phyloP scores from a whole-genome alignment of 305 asterid species.

The Rubia balearica region DNA sequence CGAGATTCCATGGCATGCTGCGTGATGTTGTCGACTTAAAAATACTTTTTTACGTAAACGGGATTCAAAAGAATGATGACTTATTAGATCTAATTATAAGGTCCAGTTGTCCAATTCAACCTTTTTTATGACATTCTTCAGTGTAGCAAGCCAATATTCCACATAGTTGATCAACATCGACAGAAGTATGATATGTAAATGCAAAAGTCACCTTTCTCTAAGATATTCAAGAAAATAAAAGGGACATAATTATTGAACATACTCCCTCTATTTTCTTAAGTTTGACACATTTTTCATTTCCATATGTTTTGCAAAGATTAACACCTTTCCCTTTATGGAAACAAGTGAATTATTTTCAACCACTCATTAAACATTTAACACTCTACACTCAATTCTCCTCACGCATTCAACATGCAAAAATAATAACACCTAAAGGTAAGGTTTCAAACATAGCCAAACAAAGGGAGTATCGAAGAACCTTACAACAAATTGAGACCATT shows the following conservation, averaged over 20 bases:
- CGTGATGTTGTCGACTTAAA: too few relatives aligned
- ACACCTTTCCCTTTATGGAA: too few relatives aligned
- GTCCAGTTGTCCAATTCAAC: conserved; percentile 71
- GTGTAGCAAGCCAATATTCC: conserved; percentile 75
- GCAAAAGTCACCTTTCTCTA: neutral
- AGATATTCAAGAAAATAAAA: conserved; percentile 3
- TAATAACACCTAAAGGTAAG: neutral
- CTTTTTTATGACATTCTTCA: conserved; percentile 82
- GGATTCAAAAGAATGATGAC: too few relatives aligned
- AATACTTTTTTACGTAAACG: too few relatives aligned
- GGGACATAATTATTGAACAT: too few relatives aligned
- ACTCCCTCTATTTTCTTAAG: neutral
- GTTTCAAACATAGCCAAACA: neutral
- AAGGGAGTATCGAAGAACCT: conserved; percentile 20
- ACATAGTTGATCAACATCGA: conserved; percentile 52
- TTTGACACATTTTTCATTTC: too few relatives aligned
- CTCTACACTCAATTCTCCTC: too few relatives aligned
- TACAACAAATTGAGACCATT: conserved; percentile 78
- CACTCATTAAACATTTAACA: too few relatives aligned
- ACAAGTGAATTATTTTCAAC: too few relatives aligned
- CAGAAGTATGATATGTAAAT: neutral
- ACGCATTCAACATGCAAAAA: too few relatives aligned
- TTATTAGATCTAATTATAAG: conserved; percentile 56
- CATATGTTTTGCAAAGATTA: too few relatives aligned
- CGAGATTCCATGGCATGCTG: too few relatives aligned